A percentile compares a stretch with the other conserved stretches of the same genome.
phyloP scores from a whole-genome alignment of 1,284 basidiomycete species.

The Puccinia horiana region DNA sequence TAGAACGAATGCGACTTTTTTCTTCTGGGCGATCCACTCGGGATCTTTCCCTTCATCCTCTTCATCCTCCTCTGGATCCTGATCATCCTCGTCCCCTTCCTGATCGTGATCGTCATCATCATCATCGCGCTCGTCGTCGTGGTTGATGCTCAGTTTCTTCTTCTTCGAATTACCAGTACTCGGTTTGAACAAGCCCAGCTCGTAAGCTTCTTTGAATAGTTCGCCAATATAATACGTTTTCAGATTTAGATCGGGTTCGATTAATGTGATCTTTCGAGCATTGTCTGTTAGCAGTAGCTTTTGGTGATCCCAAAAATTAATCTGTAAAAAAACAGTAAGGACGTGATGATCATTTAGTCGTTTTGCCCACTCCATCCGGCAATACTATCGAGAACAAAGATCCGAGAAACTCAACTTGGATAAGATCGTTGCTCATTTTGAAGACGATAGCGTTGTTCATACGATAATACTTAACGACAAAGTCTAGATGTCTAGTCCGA shows the following conservation, averaged over 20 bases:
- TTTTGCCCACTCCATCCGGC: background rate
- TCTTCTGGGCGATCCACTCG: slow-evolving; percentile 33
- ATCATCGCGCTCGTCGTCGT: background rate
- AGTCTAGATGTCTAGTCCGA: slow-evolving; percentile 79
- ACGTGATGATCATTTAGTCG: too few species aligned
- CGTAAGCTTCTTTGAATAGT: slow-evolving; percentile 48
- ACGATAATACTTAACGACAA: slow-evolving; percentile 90
- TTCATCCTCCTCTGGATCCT: background rate
- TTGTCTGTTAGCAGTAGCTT: slow-evolving; percentile 45
- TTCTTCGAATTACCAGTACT: slow-evolving; percentile 1
- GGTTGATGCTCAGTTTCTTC: background rate
- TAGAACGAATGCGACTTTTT: slow-evolving; percentile 47
- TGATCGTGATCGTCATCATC: background rate
- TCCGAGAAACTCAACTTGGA: slow-evolving; percentile 68
- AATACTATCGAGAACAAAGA: background rate
- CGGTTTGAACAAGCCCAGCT: slow-evolving; percentile 39
- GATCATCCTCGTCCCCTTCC: background rate
- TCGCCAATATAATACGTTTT: slow-evolving; percentile 48
- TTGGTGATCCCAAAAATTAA: slow-evolving; percentile 50
- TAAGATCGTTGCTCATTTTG: slow-evolving; percentile 85
- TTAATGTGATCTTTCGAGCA: slow-evolving; percentile 37
- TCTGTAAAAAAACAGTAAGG: background rate
- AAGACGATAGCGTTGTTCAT: slow-evolving; percentile 97
- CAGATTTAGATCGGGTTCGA: slow-evolving; percentile 42
- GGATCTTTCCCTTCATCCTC: slow-evolving; percentile 26